phyloP scores from a whole-genome alignment of 2,329 filamentous ascomycete genomes.

The Huntiella omanensis region DNA sequence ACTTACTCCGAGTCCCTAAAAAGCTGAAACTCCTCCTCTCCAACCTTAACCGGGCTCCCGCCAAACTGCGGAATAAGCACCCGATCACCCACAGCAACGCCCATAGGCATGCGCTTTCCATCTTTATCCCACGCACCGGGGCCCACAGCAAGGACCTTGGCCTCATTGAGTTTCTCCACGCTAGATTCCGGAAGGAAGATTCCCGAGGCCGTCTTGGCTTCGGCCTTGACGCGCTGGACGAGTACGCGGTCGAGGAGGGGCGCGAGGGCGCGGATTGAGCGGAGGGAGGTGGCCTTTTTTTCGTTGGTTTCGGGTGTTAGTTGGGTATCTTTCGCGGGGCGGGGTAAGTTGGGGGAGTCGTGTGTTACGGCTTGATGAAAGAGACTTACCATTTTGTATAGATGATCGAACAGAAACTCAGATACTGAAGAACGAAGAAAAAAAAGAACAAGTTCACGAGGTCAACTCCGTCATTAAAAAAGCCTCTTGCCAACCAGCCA shows the following conservation, averaged over 20 bases:
- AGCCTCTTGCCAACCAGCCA: neutral
- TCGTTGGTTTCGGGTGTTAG: neutral
- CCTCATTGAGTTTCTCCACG: conserved; percentile 97
- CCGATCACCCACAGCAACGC: conserved; percentile 68
- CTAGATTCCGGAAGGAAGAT: conserved; percentile 96
- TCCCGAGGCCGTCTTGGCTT: conserved; percentile 86
- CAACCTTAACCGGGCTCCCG: conserved; percentile 88
- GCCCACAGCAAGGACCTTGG: conserved; percentile 85
- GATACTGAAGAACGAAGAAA: conserved; percentile 3
- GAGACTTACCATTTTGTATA: conserved; percentile 9
- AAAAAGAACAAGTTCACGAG: neutral
- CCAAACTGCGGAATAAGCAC: conserved; percentile 96
- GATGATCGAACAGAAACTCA: neutral
- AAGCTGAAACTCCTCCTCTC: conserved; percentile 86
- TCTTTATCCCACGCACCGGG: conserved; percentile 76
- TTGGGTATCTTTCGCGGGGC: neutral
- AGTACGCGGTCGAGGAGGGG: conserved; percentile 96
- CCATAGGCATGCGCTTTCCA: conserved; percentile 71
- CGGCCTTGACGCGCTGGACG: conserved; percentile 93
- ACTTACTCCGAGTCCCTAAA: conserved; percentile 98
- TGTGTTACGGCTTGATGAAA: neutral
- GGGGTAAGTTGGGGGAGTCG: neutral
- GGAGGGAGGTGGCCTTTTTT: conserved; percentile 51
- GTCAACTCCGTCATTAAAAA: neutral
- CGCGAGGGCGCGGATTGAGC: conserved; percentile 84